phyloP scores from a whole-genome alignment of 768 basidiomycete genomes.

The Royoungia palumana region DNA sequence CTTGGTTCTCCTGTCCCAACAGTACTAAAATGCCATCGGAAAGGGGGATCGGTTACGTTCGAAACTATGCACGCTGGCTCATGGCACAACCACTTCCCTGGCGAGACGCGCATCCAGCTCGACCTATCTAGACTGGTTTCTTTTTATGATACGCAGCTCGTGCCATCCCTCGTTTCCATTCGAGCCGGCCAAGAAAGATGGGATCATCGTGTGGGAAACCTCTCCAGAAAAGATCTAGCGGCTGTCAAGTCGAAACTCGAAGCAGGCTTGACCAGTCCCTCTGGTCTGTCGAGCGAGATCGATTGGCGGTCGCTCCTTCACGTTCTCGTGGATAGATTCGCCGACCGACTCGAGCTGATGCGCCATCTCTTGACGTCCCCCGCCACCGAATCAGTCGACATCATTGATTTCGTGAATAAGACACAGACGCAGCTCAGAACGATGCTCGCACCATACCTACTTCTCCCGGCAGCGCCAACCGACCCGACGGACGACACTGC shows the following conservation, averaged over 20 bases:
- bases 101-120: constrained; percentile 19
- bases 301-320: constrained; percentile 42
- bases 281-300: constrained; percentile 25
- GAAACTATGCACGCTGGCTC: constrained; percentile 15
- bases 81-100: constrained; percentile 25
- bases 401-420: constrained; percentile 6
- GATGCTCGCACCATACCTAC: constrained; percentile 14
- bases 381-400: constrained; percentile 8
- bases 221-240: constrained; percentile 7
- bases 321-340: constrained; percentile 41
- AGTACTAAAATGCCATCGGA: background rate
- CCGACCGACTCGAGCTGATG: constrained; percentile 39
- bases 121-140: constrained; percentile 19
- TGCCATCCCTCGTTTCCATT: constrained; percentile 7
- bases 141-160: constrained; percentile 19
- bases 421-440: constrained; percentile 19
- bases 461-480: background rate
- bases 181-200: constrained; percentile 12
- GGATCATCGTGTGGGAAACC: constrained; percentile 12
- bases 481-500: background rate
- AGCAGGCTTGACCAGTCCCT: constrained; percentile 1
- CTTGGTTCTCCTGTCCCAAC: background rate
- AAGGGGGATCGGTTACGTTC: background rate
- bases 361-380: constrained; percentile 33
- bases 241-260: constrained; percentile 2